These are phyloP conservation scores for Exophiala dermatitidis DNA, from an alignment of 2,329 filamentous ascomycete species.

Conservation along the genomic window DNA sequence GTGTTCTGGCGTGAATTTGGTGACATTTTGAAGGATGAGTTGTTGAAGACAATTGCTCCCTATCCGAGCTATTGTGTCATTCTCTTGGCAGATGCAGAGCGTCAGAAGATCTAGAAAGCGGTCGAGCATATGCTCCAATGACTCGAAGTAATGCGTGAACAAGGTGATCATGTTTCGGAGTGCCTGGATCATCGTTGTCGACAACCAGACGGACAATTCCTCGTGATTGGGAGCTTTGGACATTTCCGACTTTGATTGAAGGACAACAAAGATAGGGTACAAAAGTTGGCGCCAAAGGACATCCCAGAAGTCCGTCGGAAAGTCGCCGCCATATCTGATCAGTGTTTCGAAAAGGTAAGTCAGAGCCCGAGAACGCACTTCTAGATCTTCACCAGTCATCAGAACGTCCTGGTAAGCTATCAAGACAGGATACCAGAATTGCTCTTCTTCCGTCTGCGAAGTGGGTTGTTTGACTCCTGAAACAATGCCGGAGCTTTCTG, in stretches of 20 bases:
- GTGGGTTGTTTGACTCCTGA: constrained; percentile 56
- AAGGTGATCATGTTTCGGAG: constrained; percentile 96
- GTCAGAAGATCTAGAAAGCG: constrained; percentile 91
- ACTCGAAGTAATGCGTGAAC: constrained; percentile 97
- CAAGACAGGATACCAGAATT: constrained; percentile 96
- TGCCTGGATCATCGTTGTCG: constrained; percentile 98
- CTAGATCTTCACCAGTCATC: constrained; percentile 97
- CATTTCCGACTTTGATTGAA: constrained; percentile 95
- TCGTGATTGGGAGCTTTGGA: constrained; percentile 91
- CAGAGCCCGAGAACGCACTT: constrained; percentile 79
- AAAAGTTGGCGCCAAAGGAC: constrained; percentile 94
- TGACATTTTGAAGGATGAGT: constrained; percentile 90
- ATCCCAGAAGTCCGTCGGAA: constrained; percentile 94
- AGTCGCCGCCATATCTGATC: constrained; percentile 81
- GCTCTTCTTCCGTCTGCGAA: constrained; percentile 86
- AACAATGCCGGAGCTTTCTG: constrained; percentile 39
- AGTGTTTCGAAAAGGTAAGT: constrained; percentile 96
- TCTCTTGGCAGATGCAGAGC: constrained; percentile 97
- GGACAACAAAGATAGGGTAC: constrained; percentile 96
- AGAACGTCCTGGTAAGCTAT: constrained; percentile 98
- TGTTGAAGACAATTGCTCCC: constrained; percentile 97
- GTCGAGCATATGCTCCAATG: constrained; percentile 95
- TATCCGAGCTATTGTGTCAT: constrained; percentile 95
- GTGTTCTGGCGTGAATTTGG: constrained; percentile 77
- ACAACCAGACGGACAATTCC: constrained; percentile 95